Evolutionary conservation across 139 green algal genomes (phyloP), one percentile per base, ranked within the genome.

Genomic region (Astrephomene gubernaculifera): DNA sequence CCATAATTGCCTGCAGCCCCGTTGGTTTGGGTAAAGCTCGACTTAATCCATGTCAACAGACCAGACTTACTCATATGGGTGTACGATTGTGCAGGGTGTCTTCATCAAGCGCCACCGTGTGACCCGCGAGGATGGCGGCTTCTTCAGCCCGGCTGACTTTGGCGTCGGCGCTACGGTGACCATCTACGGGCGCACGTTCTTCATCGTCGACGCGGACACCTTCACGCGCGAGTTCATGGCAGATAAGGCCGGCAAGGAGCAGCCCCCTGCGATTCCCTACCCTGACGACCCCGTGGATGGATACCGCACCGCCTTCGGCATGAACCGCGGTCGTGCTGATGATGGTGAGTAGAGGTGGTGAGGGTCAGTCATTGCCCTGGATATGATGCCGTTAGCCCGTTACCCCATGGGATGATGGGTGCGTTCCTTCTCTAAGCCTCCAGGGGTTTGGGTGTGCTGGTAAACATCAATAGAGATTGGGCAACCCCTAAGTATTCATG

Each of bases 71-170:
- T 27, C 12, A 65, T 65, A 27, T 60, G n/a, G n/a, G n/a, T n/a
- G n/a, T n/a, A n/a, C n/a, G n/a, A n/a, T n/a, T n/a, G 54, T 17
- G 57, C 68, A 98, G 95, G 96, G 96, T 43, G 89, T 94, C 10
- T 95, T 98, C 86, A 90, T 98, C 35, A 96, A 95, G 90, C 92
- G 96, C 36, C 95, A 98, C 86, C 90, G 91, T 67, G 85, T 97
- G 5, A 87, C 84, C 5, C 95, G 94, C 71, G 86, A 92, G 8
- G 89, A 92, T 60, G 88, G 90, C 54, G 75, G 75, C 35, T 88
- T 85, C 61, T 89, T 95, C 65, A 89, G 35, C 8, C 76, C 90
- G 12, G 31, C 38, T 8, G 94, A 98, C 87, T 92, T 99, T 29
- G 43, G 64, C 9, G 92, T 98, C 7, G 97, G 96, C 3, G 65